Evolutionary conservation across 2,329 filamentous ascomycete species (phyloP).

Genomic region (Biscogniauxia sp.): DNA sequence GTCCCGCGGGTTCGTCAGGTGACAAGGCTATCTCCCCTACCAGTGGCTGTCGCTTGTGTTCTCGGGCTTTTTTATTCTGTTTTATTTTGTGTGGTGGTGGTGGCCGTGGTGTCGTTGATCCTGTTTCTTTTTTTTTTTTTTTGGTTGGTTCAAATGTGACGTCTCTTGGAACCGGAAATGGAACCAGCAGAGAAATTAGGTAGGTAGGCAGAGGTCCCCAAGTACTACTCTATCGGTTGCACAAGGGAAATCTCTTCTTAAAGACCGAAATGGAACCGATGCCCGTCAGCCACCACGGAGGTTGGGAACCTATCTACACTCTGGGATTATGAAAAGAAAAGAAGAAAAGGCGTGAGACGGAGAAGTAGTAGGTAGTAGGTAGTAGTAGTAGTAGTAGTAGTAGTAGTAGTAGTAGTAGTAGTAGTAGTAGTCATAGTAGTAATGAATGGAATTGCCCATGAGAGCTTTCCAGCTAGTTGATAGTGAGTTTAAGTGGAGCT

Average conservation of each 20-base stretch:
- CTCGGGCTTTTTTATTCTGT: background rate
- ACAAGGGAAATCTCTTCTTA: background rate
- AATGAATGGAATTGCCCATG: too few species aligned
- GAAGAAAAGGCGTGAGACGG: too few species aligned
- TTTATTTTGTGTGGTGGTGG: too few species aligned
- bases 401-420: too few species aligned
- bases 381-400: too few species aligned
- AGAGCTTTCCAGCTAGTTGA: background rate
- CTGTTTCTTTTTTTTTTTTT: background rate
- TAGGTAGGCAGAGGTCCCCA: too few species aligned
- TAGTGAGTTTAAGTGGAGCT: background rate
- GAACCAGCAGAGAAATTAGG: too few species aligned
- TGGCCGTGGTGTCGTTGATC: background rate
- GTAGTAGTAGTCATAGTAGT: too few species aligned
- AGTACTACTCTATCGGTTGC: background rate
- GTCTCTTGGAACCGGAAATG: background rate
- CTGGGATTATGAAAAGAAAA: too few species aligned
- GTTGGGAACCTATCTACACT: too few species aligned
- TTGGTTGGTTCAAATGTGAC: background rate
- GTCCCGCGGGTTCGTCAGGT: background rate
- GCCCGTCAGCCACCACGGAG: too few species aligned
- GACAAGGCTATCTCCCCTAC: background rate
- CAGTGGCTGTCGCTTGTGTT: background rate
- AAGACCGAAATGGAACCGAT: background rate
- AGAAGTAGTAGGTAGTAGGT: too few species aligned